Base-by-base conservation (phyloP, 2,329 filamentous ascomycete genomes). In the Byssochlamys sp. region DNA sequence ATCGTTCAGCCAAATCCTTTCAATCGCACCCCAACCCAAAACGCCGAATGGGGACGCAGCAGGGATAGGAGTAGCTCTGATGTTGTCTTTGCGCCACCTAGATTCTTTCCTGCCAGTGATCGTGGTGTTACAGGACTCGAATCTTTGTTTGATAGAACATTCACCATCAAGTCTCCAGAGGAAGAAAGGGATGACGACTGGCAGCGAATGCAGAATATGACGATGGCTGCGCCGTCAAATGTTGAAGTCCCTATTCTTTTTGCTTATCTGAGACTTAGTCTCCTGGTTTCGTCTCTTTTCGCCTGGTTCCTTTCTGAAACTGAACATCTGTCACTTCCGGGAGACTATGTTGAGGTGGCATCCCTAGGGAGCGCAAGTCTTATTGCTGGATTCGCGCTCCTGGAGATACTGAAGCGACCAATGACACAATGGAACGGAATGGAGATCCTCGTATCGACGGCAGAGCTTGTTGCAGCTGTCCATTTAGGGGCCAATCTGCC, bases 121-220 rank as follows among this genome's bases (percentile, higher is more conserved):
- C 67, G 71, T 60, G 65, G 66, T 52, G 68, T 71, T 24, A 79
- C 77, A 27, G 77, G 77, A 6, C 63, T 80, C 10, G 77, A 80
- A 62, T 71, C 65, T 48, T 62, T 79, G 26, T 78, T 80, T 63
- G 73, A 77, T 53, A 68, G 68, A 28, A 70, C 76, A 3, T 79
- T 79, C 57, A 75, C 73, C 64, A 67, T 70, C 56, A 63, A 69
- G 60, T 63, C 66, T 53, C 59, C 69, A 12, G 66, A 69, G 52
- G 65, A 71, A 39, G 62, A 62, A 4, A 63, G 61, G 1, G 61
- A 63, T 27, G 57, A 60, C 27, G 55, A 62, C 6, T 67, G 65
- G 62, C 59, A 62, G 27, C 60, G 19, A n/a, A 25, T 35, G 7
- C n/a, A 25, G n/a, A 49, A 50, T 39, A n/a, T 27, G 27, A 31